Evolutionary conservation across 352 stramenopile species (phyloP), one percentile per base, ranked within the genome.

Genomic region (Globisporangium nunn): DNA sequence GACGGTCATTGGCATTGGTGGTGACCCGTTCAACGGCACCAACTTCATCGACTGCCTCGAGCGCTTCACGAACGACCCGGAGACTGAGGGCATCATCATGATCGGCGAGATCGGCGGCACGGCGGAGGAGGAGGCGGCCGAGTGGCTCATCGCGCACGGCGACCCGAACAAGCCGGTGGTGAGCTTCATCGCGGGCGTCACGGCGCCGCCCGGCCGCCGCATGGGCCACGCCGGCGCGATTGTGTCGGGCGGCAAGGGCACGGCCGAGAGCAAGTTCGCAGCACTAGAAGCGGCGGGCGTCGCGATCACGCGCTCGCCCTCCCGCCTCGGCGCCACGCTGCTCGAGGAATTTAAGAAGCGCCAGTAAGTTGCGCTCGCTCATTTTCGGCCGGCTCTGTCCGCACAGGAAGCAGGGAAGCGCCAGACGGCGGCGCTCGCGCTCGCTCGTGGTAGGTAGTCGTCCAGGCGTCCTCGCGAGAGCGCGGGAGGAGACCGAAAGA

Each of bases 11-110:
- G 97, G 97, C 48, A 99, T 99, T 74, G 97, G 97, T 50, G 97
- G 97, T 57, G 97, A 99, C 79, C 97, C 97, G 61, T 99, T 99
- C 83, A 99, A 99, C 77, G 97, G 97, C 62, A 99, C 97, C 52
- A 98, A 99, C 87, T 99, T 99, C 71, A 98, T 99, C 61, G 97
- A 99, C 82, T 99, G 96, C 71, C 86, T 99, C 33, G 95, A 99
- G 80, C 78, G 91, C 50, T 99, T 99, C 78, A 98, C 95, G 39
- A 98, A 99, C 69, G 97, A 99, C 86, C 97, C 97, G 2, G 82
- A 99, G 80, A 99, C 96, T 11, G 91, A 98, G 63, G 93, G 96
- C 50, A 99, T 99, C 78, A 98, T 99, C 63, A 99, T 99, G 97
- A 99, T 99, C 71, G 97, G 97, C 62, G 97, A 99, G 81, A 99